Base-by-base conservation (phyloP, 257 asterid genomes). In the Hygrophila difformis region DNA sequence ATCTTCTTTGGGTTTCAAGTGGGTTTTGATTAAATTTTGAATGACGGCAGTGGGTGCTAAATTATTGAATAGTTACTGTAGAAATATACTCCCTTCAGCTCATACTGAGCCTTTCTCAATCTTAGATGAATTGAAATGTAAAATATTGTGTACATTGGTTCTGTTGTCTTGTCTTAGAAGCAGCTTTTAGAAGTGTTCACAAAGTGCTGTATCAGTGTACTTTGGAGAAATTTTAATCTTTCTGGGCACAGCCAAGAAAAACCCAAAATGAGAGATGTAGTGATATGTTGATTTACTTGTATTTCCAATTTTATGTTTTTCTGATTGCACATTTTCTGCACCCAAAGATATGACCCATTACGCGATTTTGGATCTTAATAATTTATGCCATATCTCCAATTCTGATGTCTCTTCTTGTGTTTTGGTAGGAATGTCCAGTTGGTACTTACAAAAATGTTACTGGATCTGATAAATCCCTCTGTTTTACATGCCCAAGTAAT, bases 361-460 rank as follows among this genome's bases (percentile, higher is more conserved):
- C 12, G 37, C 10, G 2, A 33, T 33, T n/a, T 0, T 3, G 37
- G 12, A 4, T 33, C 37, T 33, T 33, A 5, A 9, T 12, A 33
- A 10, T 33, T 33, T 33, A 33, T 33, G 2, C 37, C 2, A 33
- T 2, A 33, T 33, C 2, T 33, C 37, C 10, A 33, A 33, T 33
- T 26, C 12, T 33, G 37, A 6, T 33, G 12, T 33, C 37, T 33
- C n/a, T 33, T 33, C 37, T 9, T 5, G 10, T 5, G 10, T 33
- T 33, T 33, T 5, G 6, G 37, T 77, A 91, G 99, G 97, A 81
- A 64, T 91, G 99, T 59, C 99, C 97, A 12, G 48, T 62, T 66
- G 99, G 99, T 49, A 91, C 94, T 49, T 91, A 68, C 46, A 91
- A 91, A 70, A 91, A 91, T 75, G 84, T 71, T 49, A 80, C 94